Base-by-base conservation (phyloP, 495 filamentous ascomycete species). In the Jackrogersella multiformis region DNA sequence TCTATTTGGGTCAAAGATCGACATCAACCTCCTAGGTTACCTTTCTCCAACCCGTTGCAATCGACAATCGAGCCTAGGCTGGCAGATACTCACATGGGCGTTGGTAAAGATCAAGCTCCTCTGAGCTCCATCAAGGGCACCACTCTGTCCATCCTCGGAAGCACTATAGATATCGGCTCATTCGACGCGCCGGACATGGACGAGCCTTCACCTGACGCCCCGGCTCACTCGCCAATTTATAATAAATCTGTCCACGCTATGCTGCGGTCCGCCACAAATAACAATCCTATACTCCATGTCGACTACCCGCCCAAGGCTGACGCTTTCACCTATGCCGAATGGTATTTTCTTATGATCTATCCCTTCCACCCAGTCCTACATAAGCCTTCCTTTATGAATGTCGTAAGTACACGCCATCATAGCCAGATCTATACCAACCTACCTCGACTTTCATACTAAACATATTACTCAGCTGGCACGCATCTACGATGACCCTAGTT, bases 61-160 rank as follows among this genome's bases (percentile, higher is more conserved):
- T 70, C 68, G 3, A 61, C 70, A 4, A 56, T 75, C 18, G 59
- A 74, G 24, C 73, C 79, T 15, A 80, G 84, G 57, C 80, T 82
- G 26, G 84, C 83, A 20, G 87, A 91, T 69, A 89, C 88, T 73
- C 91, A 92, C 65, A 82, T 93, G 5, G 91, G 91, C 20, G 87
- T 93, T 23, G 86, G 87, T 7, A 83, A 85, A 8, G 85, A 87
- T n/a, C 86, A 85, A 72, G 82, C 85, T 3, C 84, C 85, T 42
- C 77, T 93, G 2, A 90, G 88, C 77, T 87, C 88, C 12, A 89
- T 92, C 69, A 89, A 89, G 69, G 91, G 88, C 6, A 92, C 89
- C 1, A 85, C 87, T 0, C 77, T 94, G 48, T 87, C 88, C 1
- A 85, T 94, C 45, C 85, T 94, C 41, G 91, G 90, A 16, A 87